phyloP scores from a whole-genome alignment of 257 asterid genomes.

The Capsicum pubescens region DNA sequence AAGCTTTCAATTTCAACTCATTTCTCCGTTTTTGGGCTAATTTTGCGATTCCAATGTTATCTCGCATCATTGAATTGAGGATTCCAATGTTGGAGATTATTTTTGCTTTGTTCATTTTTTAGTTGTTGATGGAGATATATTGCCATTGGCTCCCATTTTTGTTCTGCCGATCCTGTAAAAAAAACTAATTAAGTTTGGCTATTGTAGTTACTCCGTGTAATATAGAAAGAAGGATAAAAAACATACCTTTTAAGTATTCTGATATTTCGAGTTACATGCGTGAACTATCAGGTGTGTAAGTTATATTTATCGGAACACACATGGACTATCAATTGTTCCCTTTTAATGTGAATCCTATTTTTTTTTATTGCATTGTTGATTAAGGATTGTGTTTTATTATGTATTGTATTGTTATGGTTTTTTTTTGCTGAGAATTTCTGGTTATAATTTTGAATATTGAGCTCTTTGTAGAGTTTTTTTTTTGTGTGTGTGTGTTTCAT shows the following conservation, averaged over 20 bases:
- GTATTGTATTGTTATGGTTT: not conserved
- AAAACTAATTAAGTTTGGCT: too few relatives aligned
- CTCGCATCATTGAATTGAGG: not conserved
- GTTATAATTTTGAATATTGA: not conserved
- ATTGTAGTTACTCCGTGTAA: too few relatives aligned
- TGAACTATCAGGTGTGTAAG: too few relatives aligned
- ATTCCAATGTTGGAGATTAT: not conserved
- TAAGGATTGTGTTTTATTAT: not conserved
- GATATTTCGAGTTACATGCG: too few relatives aligned
- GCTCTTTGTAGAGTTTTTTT: not conserved
- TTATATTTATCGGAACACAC: too few relatives aligned
- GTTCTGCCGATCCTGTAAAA: too few relatives aligned
- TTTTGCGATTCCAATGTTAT: not conserved
- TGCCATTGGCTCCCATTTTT: too few relatives aligned
- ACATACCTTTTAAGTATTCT: too few relatives aligned
- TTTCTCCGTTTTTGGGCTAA: not conserved
- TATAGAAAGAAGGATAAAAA: too few relatives aligned
- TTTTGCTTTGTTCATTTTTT: not conserved
- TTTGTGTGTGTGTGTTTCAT: not conserved
- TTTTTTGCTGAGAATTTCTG: not conserved
- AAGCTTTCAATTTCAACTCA: constrained; percentile 27
- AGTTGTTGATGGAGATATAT: not conserved
- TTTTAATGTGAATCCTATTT: too few relatives aligned
- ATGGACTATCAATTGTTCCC: too few relatives aligned
- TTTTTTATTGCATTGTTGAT: not conserved